phyloP scores from a whole-genome alignment of 164 flowering plant genomes.

The Malania oleifera region DNA sequence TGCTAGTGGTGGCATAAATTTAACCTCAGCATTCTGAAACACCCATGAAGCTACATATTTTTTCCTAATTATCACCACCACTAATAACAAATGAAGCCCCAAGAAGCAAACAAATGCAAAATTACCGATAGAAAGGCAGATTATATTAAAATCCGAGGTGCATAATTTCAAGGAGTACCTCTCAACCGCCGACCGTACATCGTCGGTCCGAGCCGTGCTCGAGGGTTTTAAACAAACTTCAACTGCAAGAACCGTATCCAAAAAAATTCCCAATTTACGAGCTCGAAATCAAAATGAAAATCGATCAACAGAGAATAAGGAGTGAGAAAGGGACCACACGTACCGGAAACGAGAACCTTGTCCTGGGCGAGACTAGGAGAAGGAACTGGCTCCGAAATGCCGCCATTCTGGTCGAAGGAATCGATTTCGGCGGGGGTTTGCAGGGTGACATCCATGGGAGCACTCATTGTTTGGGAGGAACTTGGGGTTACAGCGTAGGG shows the following conservation, averaged over 20 bases:
- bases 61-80: too few species aligned
- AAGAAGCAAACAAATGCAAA: too few species aligned
- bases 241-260: constrained; percentile 37
- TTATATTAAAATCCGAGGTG: too few species aligned
- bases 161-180: constrained; percentile 43
- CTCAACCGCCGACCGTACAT: constrained; percentile 69
- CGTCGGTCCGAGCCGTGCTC: constrained; percentile 71
- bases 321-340: background rate
- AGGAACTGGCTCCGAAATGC: constrained; percentile 25
- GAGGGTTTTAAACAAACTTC: constrained; percentile 85
- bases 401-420: constrained; percentile 22
- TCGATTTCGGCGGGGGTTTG: constrained; percentile 22
- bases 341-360: constrained; percentile 76
- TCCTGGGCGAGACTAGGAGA: constrained; percentile 31
- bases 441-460: constrained; percentile 67
- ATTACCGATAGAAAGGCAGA: too few species aligned
- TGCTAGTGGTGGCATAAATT: too few species aligned
- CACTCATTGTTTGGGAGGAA: constrained; percentile 27
- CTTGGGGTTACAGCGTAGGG: constrained; percentile 1
- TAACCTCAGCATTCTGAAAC: constrained; percentile 82
- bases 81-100: too few species aligned
- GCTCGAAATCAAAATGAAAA: background rate
- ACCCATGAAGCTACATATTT: too few species aligned
- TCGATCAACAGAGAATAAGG: background rate
- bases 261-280: background rate